Base-by-base conservation (phyloP, 805 yeast species). In the Hagleromyces aurorensis region DNA sequence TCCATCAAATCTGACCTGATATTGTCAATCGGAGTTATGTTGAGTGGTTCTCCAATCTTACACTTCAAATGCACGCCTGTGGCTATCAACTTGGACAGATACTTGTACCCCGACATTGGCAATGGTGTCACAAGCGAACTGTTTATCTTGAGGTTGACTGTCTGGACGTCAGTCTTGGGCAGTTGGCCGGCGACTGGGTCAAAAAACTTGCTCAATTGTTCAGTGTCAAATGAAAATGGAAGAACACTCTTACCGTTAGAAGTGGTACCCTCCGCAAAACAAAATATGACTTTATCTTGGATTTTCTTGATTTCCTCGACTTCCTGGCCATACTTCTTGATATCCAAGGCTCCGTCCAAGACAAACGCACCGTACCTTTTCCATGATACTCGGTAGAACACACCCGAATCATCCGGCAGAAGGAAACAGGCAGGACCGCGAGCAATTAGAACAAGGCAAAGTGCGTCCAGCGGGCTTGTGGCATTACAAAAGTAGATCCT, bases 181-280 rank as follows among this genome's bases (percentile, higher is more conserved):
- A 17, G 16, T 27, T 14, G 16, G 12, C 29, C 27, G 12, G 21
- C 19, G 13, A 16, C 30, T 14, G 33, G 30, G 11, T 32, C 40
- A 4, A 47, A 14, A 19, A 57, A 42, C 2, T 30, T 28, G 9
- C 40, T 33, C 30, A 59, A 41, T 5, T 36, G 18, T 0, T 13
- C 9, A n/a, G 48, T 51, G 5, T 37, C 38, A 8, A 59, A 23
- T 4, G 61, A 59, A 32, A 81, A 69, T 3, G 84, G 74, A 37
- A 87, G 63, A 1, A 87, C 49, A 0, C 86, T 75, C 38, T 76
- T 75, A 29, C 93, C 91, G 50, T 87, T 89, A 0, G 94, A 74
- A 0, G 94, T 67, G 0, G 94, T 82, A 0, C 94, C 94, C 48
- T 86, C 96, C 3, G 78, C 65, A 34, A 85, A 73, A 13, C 80